phyloP scores from a whole-genome alignment of 805 yeast species.

The Kodamaea hsintzibuensis region DNA sequence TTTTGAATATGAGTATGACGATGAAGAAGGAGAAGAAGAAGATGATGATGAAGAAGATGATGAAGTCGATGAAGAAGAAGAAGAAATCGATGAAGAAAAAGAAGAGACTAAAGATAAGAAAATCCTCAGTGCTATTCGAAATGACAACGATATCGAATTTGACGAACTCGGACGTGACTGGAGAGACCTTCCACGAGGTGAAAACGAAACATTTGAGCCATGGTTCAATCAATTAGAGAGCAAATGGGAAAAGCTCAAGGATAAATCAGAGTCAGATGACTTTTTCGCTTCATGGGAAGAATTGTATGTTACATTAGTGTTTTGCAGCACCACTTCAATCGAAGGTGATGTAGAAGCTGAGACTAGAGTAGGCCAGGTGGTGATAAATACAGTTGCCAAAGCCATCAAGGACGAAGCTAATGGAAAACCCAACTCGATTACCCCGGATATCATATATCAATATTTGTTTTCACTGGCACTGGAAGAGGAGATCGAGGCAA shows the following conservation, averaged over 20 bases:
- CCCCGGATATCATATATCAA: constrained; percentile 54
- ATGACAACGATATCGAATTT: constrained; percentile 39
- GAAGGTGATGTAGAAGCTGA: constrained; percentile 26
- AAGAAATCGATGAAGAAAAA: constrained; percentile 20
- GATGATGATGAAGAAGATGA: constrained; percentile 16
- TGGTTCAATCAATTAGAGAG: constrained; percentile 20
- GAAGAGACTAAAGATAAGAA: constrained; percentile 19
- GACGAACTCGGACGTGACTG: constrained; percentile 68
- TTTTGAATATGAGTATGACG: constrained; percentile 55
- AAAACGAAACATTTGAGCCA: constrained; percentile 37
- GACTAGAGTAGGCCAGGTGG: constrained; percentile 35
- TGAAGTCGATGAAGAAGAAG: constrained; percentile 20
- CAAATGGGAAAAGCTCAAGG: constrained; percentile 17
- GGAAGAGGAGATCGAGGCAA: constrained; percentile 22
- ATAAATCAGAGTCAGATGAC: constrained; percentile 24
- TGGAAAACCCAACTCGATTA: constrained; percentile 20
- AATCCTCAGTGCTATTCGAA: constrained; percentile 1
- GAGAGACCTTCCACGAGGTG: constrained; percentile 69
- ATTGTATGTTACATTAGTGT: constrained; percentile 24
- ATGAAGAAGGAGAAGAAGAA: constrained; percentile 19
- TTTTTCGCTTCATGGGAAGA: constrained; percentile 29
- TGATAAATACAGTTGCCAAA: constrained; percentile 53
- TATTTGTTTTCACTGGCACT: constrained; percentile 40
- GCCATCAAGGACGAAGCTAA: constrained; percentile 46
- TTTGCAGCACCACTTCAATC: constrained; percentile 24